phyloP scores from a whole-genome alignment of 129 eudicot species.

The Calendula officinalis region DNA sequence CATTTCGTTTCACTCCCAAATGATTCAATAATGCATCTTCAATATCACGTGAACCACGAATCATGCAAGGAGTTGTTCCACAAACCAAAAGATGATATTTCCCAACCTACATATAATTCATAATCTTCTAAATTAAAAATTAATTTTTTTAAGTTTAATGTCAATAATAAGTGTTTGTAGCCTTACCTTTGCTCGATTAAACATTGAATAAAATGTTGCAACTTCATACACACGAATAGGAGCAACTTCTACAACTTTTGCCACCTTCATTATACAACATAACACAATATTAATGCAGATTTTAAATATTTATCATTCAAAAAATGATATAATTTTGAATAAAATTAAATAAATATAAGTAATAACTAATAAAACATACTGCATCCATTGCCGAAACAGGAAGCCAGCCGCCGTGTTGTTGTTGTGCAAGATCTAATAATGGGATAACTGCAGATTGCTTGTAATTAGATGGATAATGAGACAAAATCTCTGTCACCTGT shows the following conservation, averaged over 20 bases:
- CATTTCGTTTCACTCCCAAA: constrained; percentile 94
- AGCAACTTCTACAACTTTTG: constrained; percentile 91
- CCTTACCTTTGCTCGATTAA: constrained; percentile 87
- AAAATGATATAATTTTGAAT: not conserved
- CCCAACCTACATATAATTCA: constrained; percentile 68
- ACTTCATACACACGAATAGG: constrained; percentile 99
- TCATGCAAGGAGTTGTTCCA: constrained; percentile 99
- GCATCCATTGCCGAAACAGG: constrained; percentile 99
- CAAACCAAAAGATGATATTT: constrained; percentile 99
- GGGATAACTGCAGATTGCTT: constrained; percentile 99
- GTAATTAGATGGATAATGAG: constrained; percentile 95
- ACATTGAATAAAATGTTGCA: constrained; percentile 98
- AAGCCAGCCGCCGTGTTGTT: constrained; percentile 99
- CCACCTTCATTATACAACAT: constrained; percentile 54
- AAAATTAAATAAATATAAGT: not conserved
- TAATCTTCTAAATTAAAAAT: constrained; percentile 6
- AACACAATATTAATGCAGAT: constrained; percentile 9
- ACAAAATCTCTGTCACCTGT: constrained; percentile 83
- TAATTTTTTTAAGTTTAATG: constrained; percentile 1
- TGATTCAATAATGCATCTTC: constrained; percentile 87
- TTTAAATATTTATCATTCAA: not conserved
- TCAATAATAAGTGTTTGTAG: not conserved
- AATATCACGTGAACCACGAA: constrained; percentile 95
- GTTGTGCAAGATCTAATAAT: constrained; percentile 96
- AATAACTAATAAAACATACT: constrained; percentile 31